These are phyloP conservation scores for Hura crepitans DNA, from an alignment of 441 rosid species.

Conservation along the genomic window DNA sequence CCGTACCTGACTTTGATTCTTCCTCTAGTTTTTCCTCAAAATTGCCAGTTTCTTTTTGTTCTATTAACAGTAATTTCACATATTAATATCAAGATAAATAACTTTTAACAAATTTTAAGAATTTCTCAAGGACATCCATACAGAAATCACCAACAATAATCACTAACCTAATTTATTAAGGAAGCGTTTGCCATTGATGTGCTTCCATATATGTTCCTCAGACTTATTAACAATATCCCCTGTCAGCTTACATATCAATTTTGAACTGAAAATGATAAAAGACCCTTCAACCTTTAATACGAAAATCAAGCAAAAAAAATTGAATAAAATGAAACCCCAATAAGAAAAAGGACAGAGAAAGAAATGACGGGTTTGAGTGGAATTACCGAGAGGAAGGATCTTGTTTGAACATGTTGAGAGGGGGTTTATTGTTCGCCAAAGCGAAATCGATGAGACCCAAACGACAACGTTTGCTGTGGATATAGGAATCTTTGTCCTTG, in stretches of 20 bases:
- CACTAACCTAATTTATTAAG: constrained; percentile 77
- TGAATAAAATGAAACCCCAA: constrained; percentile 17
- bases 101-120: background rate
- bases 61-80: constrained; percentile 33
- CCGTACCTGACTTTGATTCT: constrained; percentile 24
- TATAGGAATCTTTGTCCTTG: constrained; percentile 64
- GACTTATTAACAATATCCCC: constrained; percentile 82
- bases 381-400: constrained; percentile 66
- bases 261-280: constrained; percentile 42
- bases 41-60: constrained; percentile 56
- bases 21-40: constrained; percentile 23
- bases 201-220: constrained; percentile 96
- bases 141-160: background rate
- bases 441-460: constrained; percentile 82
- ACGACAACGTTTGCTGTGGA: constrained; percentile 79
- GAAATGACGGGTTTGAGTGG: background rate
- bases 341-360: constrained; percentile 13
- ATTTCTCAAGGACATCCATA: background rate
- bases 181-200: constrained; percentile 76
- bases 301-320: no score
- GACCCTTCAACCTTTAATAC: background rate
- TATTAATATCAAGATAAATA: background rate
- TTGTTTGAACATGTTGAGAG: constrained; percentile 84
- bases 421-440: constrained; percentile 57
- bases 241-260: constrained; percentile 78